Base-by-base conservation (phyloP, 306 rosid genomes). In the Hylodesmum podocarpum region DNA sequence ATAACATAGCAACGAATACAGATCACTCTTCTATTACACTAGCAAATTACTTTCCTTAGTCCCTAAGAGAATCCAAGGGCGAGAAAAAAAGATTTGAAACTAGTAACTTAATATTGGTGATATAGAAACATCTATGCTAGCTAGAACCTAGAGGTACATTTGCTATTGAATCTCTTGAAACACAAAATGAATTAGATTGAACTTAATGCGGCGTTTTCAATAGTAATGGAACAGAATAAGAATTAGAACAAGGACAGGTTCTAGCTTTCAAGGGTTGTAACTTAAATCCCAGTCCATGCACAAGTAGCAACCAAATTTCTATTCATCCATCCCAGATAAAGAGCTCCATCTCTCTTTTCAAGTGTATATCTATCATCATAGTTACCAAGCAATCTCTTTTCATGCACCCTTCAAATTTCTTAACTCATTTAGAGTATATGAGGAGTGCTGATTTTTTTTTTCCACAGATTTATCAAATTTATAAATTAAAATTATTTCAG, bases 271-370 rank as follows among this genome's bases (percentile, higher is more conserved):
- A n/a, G n/a, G n/a, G n/a, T n/a, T n/a, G n/a, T n/a, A n/a, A n/a
- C n/a, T n/a, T n/a, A n/a, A n/a, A n/a, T 62, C 5, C 27, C 16
- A 84, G 75, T 91, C 99, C 99, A 96, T 7, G 99, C 99, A 63
- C 94, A 96, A 66, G 99, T 89, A 87, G 97, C 91, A 82, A 96
- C 96, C 88, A 96, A 85, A 82, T 87, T 89, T 81, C 99, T 88
- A 73, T 89, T 83, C 99, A 88, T 96, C 99, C 99, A 96, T 54
- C 99, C 99, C 54, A 96, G 90, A 78, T 90, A 92, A n/a, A 92
- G 86, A 64, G 96, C 96, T 62, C 93, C 99, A 47, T 86, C 94
- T 76, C 88, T 86, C 81, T 96, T 97, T 85, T 89, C 79, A 80
- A 92, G 96, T 57, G 88, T 84, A 77, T 96, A 96, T 75, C 84